phyloP scores from a whole-genome alignment of 2,329 filamentous ascomycete species.

The Pseudogymnoascus pannorum region DNA sequence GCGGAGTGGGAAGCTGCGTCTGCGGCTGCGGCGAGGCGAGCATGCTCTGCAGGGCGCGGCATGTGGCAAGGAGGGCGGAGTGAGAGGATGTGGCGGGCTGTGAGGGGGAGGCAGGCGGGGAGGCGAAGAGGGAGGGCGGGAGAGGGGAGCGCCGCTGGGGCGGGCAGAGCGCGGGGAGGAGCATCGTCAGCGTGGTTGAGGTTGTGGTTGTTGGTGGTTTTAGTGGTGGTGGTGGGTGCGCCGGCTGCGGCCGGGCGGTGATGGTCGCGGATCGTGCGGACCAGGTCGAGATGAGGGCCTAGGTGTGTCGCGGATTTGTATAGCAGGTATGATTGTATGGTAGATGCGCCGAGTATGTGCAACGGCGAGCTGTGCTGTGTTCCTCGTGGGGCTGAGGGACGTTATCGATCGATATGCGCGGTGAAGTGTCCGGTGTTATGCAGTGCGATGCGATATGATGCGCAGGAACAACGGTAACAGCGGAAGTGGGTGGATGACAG shows the following conservation, averaged over 20 bases:
- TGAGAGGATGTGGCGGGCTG: constrained; percentile 41
- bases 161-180: not conserved
- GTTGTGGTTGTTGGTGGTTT: not conserved
- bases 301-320: not conserved
- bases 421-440: constrained; percentile 2
- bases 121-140: constrained; percentile 41
- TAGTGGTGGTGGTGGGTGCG: not conserved
- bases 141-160: not conserved
- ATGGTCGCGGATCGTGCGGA: not conserved
- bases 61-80: constrained; percentile 48
- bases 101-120: constrained; percentile 46
- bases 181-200: not conserved
- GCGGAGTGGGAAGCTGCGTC: constrained; percentile 47
- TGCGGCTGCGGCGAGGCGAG: constrained; percentile 37
- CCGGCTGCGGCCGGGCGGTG: not conserved
- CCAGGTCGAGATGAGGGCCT: not conserved
- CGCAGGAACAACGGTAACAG: constrained; percentile 4
- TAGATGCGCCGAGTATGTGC: not conserved
- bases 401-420: not conserved
- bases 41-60: constrained; percentile 54
- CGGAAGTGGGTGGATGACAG: constrained; percentile 6
- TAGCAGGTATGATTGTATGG: not conserved
- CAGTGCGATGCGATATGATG: constrained; percentile 8
- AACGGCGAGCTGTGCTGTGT: not conserved
- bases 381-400: not conserved